phyloP scores from a whole-genome alignment of 2,329 filamentous ascomycete species.

The Cordyceps farinosa region DNA sequence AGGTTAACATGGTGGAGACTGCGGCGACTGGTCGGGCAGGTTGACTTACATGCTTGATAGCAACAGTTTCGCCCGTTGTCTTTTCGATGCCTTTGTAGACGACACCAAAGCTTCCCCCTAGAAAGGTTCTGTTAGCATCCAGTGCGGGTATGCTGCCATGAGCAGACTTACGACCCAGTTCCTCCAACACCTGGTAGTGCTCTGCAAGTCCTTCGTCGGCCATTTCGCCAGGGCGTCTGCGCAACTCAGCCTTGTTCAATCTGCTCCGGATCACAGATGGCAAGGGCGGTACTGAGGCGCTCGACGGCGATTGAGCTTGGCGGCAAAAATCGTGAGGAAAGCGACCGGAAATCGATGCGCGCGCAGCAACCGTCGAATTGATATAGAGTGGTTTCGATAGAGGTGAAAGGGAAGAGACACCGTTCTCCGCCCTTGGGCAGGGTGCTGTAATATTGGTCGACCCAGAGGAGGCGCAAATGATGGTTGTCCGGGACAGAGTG shows the following conservation, averaged over 20 bases:
- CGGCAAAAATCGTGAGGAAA: slow-evolving; percentile 8
- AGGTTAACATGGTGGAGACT: not conserved
- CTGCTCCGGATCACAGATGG: slow-evolving; percentile 2
- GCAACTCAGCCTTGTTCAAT: slow-evolving; percentile 6
- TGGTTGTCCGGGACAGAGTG: slow-evolving; percentile 36
- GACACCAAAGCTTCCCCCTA: slow-evolving; percentile 51
- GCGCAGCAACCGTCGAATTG: slow-evolving; percentile 13
- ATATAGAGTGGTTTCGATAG: slow-evolving; percentile 2
- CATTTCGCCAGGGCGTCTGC: slow-evolving; percentile 38
- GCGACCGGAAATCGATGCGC: slow-evolving; percentile 12
- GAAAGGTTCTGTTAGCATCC: slow-evolving; percentile 16
- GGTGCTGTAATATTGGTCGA: slow-evolving; percentile 16
- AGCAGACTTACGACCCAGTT: slow-evolving; percentile 76
- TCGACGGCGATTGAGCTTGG: slow-evolving; percentile 16
- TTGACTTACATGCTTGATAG: slow-evolving; percentile 83
- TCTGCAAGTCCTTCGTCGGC: slow-evolving; percentile 67
- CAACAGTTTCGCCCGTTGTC: slow-evolving; percentile 85
- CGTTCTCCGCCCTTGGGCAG: slow-evolving; percentile 8
- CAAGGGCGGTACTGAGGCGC: not conserved
- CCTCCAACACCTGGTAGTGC: slow-evolving; percentile 92
- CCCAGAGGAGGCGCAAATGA: slow-evolving; percentile 20
- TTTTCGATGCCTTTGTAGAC: slow-evolving; percentile 97
- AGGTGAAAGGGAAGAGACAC: slow-evolving; percentile 6
- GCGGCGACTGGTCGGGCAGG: not conserved
- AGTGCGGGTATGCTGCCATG: not conserved